Percentiles rank a stretch among this genome's conserved stretches.
Conservation (phyloP, 2,329 filamentous ascomycete genomes). For the Cordyceps cicadae region DNA sequence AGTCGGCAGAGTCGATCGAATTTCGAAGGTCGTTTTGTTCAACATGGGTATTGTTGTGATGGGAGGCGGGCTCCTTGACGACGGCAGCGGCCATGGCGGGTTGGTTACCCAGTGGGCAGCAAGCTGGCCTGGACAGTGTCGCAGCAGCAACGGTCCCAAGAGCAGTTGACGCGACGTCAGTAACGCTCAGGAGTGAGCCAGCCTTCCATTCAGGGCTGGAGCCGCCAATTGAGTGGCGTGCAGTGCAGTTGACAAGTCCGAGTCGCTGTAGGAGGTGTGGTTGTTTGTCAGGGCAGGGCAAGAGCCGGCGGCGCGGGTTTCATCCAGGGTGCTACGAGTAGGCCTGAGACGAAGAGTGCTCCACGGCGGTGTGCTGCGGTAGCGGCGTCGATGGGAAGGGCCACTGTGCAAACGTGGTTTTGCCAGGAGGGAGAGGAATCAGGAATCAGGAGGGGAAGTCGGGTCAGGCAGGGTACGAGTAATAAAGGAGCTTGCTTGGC, state of each 20-base stretch:
- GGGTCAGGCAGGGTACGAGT: not conserved
- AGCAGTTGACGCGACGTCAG: constrained; percentile 3
- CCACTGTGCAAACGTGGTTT: not conserved
- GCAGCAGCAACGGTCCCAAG: not conserved
- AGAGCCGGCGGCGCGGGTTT: constrained; percentile 8
- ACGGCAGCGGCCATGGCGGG: not conserved
- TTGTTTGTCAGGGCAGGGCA: not conserved
- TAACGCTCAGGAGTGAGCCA: not conserved
- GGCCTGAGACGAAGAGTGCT: constrained; percentile 7
- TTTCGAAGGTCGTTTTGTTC: not conserved
- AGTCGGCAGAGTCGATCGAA: constrained; percentile 8
- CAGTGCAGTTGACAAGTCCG: not conserved
- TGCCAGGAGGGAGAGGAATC: not conserved
- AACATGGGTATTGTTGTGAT: not conserved
- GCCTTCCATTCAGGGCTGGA: constrained; percentile 8
- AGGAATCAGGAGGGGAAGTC: no score
- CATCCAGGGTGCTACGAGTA: not conserved
- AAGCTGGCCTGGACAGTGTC: not conserved
- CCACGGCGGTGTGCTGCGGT: not conserved
- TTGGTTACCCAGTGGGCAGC: not conserved
- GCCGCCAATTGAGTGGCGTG: constrained; percentile 12
- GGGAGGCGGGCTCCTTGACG: not conserved
- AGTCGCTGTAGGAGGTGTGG: not conserved
- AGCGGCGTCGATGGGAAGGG: not conserved
- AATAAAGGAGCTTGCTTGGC: not conserved